Evolutionary conservation across 2,329 filamentous ascomycete genomes (phyloP).

Genomic region (Alternaria arborescens): DNA sequence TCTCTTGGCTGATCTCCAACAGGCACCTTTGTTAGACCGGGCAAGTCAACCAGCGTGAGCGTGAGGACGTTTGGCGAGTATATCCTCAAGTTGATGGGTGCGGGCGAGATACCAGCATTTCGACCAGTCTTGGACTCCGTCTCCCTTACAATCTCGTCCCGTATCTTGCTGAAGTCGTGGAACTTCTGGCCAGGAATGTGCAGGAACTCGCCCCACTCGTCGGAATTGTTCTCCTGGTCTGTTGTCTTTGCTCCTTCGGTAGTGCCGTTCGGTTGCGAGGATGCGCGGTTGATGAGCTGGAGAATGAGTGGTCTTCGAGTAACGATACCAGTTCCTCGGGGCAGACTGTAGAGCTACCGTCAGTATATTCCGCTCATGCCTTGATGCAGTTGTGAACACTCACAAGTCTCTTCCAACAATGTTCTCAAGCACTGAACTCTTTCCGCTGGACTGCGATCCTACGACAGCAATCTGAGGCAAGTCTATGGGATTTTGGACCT

Average conservation of each 20-base stretch:
- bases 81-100: constrained; percentile 96
- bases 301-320: constrained; percentile 95
- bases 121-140: constrained; percentile 95
- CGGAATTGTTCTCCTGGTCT: constrained; percentile 87
- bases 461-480: constrained; percentile 98
- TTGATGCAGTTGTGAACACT: constrained; percentile 52
- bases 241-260: constrained; percentile 68
- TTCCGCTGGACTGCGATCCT: constrained; percentile 97
- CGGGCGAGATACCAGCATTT: constrained; percentile 95
- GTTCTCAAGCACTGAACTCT: constrained; percentile 98
- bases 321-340: constrained; percentile 96
- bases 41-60: constrained; percentile 93
- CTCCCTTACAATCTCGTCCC: constrained; percentile 96
- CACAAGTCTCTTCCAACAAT: constrained; percentile 99
- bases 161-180: constrained; percentile 97
- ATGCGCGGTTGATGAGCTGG: constrained; percentile 91
- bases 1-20: constrained; percentile 96
- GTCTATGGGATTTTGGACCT: constrained; percentile 99
- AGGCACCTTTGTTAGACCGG: constrained; percentile 94
- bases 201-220: constrained; percentile 99
- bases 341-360: constrained; percentile 69
- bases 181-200: constrained; percentile 98
- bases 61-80: constrained; percentile 99
- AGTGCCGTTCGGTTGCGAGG: constrained; percentile 73
- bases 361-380: constrained; percentile 33